phyloP scores from a whole-genome alignment of 2,329 filamentous ascomycete species.

The Pseudocercospora musae region DNA sequence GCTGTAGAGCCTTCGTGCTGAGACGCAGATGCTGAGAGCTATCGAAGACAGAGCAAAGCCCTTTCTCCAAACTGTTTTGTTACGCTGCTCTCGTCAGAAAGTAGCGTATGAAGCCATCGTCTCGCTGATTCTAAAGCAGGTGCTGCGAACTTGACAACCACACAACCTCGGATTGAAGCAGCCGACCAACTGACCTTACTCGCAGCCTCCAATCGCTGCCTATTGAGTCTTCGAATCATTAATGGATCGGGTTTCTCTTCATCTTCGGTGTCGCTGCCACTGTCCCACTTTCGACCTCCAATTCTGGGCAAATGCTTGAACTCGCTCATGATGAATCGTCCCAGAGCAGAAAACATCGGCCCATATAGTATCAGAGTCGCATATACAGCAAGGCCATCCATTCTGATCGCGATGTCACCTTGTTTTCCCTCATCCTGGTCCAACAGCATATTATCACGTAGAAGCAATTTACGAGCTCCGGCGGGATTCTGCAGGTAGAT shows the following conservation, averaged over 20 bases:
- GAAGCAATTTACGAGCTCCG: slow-evolving; percentile 57
- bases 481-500: slow-evolving; percentile 58
- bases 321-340: slow-evolving; percentile 72
- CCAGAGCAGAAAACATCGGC: slow-evolving; percentile 61
- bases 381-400: slow-evolving; percentile 72
- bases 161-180: slow-evolving; percentile 74
- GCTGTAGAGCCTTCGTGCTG: neutral
- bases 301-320: slow-evolving; percentile 77
- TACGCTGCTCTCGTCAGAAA: slow-evolving; percentile 71
- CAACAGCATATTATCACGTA: slow-evolving; percentile 82
- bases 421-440: slow-evolving; percentile 35
- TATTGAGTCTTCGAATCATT: slow-evolving; percentile 33
- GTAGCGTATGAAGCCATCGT: slow-evolving; percentile 73
- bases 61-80: slow-evolving; percentile 71
- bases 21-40: neutral
- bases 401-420: slow-evolving; percentile 49
- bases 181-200: slow-evolving; percentile 75
- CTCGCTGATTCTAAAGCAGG: slow-evolving; percentile 75
- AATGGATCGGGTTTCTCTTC: slow-evolving; percentile 44
- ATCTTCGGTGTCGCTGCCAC: slow-evolving; percentile 32
- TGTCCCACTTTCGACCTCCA: slow-evolving; percentile 72
- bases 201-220: slow-evolving; percentile 55
- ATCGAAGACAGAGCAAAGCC: slow-evolving; percentile 63
- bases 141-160: slow-evolving; percentile 88
- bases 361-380: slow-evolving; percentile 84